Percentiles rank a stretch among this genome's conserved stretches.
Evolutionary conservation across 1,139 yeast species (phyloP).

Genomic region (Yamadazyma epiphylla): DNA sequence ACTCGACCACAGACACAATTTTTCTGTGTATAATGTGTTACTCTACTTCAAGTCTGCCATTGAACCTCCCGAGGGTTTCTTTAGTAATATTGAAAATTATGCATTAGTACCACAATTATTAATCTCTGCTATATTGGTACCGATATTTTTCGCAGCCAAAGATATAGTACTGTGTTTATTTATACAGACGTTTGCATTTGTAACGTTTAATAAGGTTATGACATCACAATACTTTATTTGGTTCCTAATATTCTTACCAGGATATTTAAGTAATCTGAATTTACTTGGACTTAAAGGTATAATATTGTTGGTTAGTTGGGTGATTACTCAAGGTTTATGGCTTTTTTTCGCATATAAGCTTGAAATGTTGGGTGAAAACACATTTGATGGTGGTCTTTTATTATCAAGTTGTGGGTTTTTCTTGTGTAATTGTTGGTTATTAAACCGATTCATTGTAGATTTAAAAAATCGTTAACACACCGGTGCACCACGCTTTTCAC

Average conservation of each 20-base stretch:
- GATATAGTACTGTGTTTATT: constrained; percentile 66
- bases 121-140: constrained; percentile 57
- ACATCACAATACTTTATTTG: constrained; percentile 94
- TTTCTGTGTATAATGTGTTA: constrained; percentile 78
- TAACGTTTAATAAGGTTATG: constrained; percentile 87
- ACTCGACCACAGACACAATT: constrained; percentile 91
- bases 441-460: constrained; percentile 56
- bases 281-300: constrained; percentile 32
- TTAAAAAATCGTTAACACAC: constrained; percentile 5
- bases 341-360: constrained; percentile 70
- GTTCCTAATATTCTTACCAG: constrained; percentile 83
- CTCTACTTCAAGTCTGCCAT: constrained; percentile 62
- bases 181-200: constrained; percentile 88
- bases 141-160: constrained; percentile 50
- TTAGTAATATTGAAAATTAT: constrained; percentile 32
- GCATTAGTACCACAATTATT: constrained; percentile 84
- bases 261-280: constrained; percentile 49
- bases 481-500: constrained; percentile 1
- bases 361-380: constrained; percentile 72
- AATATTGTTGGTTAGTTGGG: constrained; percentile 54
- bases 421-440: constrained; percentile 59
- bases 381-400: constrained; percentile 62
- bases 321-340: constrained; percentile 73
- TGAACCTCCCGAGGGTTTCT: constrained; percentile 4
- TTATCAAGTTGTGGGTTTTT: constrained; percentile 64